Evolutionary conservation across 2,329 filamentous ascomycete genomes (phyloP), one percentile per base, ranked within the genome.

Genomic region (Hortaea sp.): DNA sequence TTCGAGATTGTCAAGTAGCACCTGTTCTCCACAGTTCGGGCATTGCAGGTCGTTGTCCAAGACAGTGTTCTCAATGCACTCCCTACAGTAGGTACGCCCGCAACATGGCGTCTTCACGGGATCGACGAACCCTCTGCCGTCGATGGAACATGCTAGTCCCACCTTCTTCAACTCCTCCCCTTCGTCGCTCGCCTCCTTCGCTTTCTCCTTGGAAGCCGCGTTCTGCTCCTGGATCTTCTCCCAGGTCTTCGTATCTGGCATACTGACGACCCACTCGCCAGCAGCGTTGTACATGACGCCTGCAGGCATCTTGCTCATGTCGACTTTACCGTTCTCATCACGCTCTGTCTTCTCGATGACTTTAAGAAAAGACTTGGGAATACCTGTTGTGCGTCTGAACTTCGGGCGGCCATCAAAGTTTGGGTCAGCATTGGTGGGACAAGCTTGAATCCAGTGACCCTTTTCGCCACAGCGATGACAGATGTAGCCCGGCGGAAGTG

Each of bases 91-190:
- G 65, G 89, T 95, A 78, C 85, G 94, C 72, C 85, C 80, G 76
- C 92, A 98, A 79, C 92, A 98, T 57, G 92, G 90, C 64, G 92
- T 97, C 79, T 95, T 94, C 77, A 94, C 92, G 78, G 92, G 90
- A 68, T 95, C 88, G 81, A 94, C 83, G 72, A 97, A 95, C 78
- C 95, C 84, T 69, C 87, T 89, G 72, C 94, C 94, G 81, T 97
- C 92, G 76, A 97, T 85, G 55, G 88, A 78, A 75, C 92, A 98
- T 69, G 92, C 84, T 64, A 98, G 74, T 56, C 90, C 90, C 61
- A 79, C 83, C 67, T 92, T 85, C 69, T 88, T 84, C 59, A 95
- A 72, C 65, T 90, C 88, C 72, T 92, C 89, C 71, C 86, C 85
- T 62, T 82, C 86, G 53, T 81, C 79, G 44, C 81, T 81, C 49